Percentiles rank a stretch among this genome's conserved stretches.
Evolutionary conservation across 192 early-diverging fungal genomes (phyloP).

Genomic region (Diversispora eburnea): DNA sequence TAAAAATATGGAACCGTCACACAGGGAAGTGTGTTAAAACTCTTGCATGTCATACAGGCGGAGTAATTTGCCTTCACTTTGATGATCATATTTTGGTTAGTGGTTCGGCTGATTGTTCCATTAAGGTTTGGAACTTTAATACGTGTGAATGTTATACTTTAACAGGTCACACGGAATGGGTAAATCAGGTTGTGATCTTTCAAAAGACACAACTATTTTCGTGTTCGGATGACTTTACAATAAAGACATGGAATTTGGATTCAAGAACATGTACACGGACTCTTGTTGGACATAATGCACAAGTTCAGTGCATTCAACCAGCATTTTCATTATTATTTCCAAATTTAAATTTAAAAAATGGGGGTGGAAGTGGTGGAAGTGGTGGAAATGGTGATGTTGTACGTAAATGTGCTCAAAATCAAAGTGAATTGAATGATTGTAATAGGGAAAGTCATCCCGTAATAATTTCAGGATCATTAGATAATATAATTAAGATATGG

Average conservation of each 20-base stretch:
- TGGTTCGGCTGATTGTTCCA: constrained; percentile 79
- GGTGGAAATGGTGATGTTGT: background rate
- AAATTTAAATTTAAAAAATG: constrained; percentile 27
- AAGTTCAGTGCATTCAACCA: constrained; percentile 57
- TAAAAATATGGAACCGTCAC: constrained; percentile 91
- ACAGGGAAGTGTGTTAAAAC: constrained; percentile 84
- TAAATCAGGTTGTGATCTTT: constrained; percentile 84
- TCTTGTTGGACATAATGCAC: constrained; percentile 70
- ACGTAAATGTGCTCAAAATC: background rate
- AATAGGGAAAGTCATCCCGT: constrained; percentile 32
- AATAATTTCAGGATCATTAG: constrained; percentile 80
- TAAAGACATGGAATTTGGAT: constrained; percentile 81
- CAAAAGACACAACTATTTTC: constrained; percentile 67
- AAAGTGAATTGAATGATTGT: background rate
- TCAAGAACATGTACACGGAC: constrained; percentile 64
- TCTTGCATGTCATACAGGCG: constrained; percentile 71
- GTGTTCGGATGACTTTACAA: constrained; percentile 84
- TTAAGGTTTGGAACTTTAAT: constrained; percentile 83
- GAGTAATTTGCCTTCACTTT: constrained; percentile 84
- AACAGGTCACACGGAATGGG: constrained; percentile 84
- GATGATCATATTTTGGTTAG: constrained; percentile 74
- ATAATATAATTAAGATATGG: constrained; percentile 92
- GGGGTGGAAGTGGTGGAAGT: background rate
- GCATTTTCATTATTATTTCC: constrained; percentile 27
- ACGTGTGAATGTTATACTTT: constrained; percentile 67